phyloP scores from a whole-genome alignment of 441 rosid species.

The Isatis lusitanica region DNA sequence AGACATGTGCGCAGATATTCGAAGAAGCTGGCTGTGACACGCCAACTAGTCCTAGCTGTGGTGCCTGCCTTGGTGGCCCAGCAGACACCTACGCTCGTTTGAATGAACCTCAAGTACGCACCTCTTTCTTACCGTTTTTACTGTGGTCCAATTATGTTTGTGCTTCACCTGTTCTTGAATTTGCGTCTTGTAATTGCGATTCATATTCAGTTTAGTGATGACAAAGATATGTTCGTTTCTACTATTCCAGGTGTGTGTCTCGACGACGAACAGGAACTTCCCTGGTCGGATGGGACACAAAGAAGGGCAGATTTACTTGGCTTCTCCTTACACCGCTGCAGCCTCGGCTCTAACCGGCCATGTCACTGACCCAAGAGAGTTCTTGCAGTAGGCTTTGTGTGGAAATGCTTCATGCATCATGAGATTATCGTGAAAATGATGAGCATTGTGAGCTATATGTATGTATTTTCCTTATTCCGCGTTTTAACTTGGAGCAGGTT shows the following conservation, averaged over 20 bases:
- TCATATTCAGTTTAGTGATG: no score
- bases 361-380: constrained; percentile 97
- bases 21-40: constrained; percentile 98
- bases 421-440: not conserved
- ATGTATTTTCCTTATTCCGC: not conserved
- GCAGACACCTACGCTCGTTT: constrained; percentile 88
- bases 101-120: constrained; percentile 78
- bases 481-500: not conserved
- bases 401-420: not conserved
- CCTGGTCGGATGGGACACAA: constrained; percentile 98
- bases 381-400: constrained; percentile 54
- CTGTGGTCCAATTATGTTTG: not conserved
- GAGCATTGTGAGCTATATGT: constrained; percentile 21
- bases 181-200: no score
- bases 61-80: constrained; percentile 97
- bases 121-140: not conserved
- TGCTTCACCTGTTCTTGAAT: not conserved
- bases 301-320: constrained; percentile 96
- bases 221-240: no score
- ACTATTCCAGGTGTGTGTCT: constrained; percentile 77
- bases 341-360: constrained; percentile 90
- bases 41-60: constrained; percentile 93
- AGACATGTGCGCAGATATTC: constrained; percentile 96
- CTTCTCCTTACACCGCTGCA: constrained; percentile 93
- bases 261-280: constrained; percentile 93